Base-by-base conservation (phyloP, 352 stramenopile genomes). In the Pelagophyceae sp. region DNA sequence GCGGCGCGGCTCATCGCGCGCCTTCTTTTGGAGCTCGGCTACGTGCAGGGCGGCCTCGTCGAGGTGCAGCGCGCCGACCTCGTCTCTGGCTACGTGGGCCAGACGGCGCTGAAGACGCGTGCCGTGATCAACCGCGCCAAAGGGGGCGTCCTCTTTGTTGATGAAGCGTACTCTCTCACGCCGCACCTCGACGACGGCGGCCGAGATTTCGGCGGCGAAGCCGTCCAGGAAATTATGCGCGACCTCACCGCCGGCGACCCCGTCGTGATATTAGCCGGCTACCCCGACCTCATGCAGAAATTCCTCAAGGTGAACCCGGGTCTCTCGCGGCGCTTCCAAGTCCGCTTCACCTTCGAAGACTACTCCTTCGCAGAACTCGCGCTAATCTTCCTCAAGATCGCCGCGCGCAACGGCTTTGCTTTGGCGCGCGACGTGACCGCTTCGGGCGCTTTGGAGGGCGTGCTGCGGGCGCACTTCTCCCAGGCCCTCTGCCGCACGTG, bases 151-250 rank as follows among this genome's bases (percentile, higher is more conserved):
- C 78, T 97, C 45, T 93, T 96, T 78, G 90, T 97, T 51, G 89
- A 97, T 78, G 93, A 97, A 79, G 88, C 91, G 6, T 97, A 97
- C 77, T 92, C 90, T 37, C 75, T 97, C 11, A 87, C 93, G 0
- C 93, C 93, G 82, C 89, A 83, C 23, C 72, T 38, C 0, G 92
- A 78, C 54, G 89, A 2, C 2, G 31, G 2, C 27, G 38, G 15
- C 23, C 74, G 91, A 25, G 90, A 96, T 78, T 90, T 96, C 80
- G 92, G 91, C 0, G 93, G 93, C 83, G 93, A 91, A 38, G 92
- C 90, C 6, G 78, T 97, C 6, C 89, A 95, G 2, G 91, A 93
- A 71, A 88, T 94, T 5, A 91, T 95, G 83, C 90, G 88, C 0
- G 83, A 90, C 65, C 85, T 94, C n/a, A 86, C 83, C 25, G 89